phyloP scores from a whole-genome alignment of 2,329 filamentous ascomycete genomes.

The Botrytis sinoallii region DNA sequence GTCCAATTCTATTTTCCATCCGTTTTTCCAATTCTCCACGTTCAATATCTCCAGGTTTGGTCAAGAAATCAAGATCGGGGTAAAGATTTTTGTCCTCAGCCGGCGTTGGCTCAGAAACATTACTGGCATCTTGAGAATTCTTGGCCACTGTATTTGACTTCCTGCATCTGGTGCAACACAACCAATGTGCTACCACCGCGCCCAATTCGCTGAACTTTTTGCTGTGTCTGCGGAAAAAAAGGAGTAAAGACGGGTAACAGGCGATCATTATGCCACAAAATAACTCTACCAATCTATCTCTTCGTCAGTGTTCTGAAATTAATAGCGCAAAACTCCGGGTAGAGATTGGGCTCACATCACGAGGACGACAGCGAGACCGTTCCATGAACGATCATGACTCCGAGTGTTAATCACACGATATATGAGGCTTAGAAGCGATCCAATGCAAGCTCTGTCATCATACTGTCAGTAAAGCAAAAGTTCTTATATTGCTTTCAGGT shows the following conservation, averaged over 20 bases:
- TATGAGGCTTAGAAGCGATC: fast-evolving
- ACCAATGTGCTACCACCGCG: fast-evolving
- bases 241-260: background rate
- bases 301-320: too few relatives aligned
- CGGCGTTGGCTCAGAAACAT: background rate
- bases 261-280: background rate
- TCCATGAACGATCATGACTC: background rate
- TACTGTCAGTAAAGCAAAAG: background rate
- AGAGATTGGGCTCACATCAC: background rate
- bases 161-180: fast-evolving
- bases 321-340: too few relatives aligned
- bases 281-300: background rate
- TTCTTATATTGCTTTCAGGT: too few relatives aligned
- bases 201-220: fast-evolving
- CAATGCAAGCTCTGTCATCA: fast-evolving
- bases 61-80: background rate
- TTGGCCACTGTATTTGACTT: fast-evolving
- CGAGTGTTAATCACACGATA: background rate
- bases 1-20: background rate
- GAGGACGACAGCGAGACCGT: fast-evolving
- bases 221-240: fast-evolving
- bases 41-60: background rate
- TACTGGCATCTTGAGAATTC: fast-evolving
- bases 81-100: fast-evolving
- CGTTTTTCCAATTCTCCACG: fast-evolving